phyloP scores from a whole-genome alignment of 768 basidiomycete species.

The Lentinula raphanica region DNA sequence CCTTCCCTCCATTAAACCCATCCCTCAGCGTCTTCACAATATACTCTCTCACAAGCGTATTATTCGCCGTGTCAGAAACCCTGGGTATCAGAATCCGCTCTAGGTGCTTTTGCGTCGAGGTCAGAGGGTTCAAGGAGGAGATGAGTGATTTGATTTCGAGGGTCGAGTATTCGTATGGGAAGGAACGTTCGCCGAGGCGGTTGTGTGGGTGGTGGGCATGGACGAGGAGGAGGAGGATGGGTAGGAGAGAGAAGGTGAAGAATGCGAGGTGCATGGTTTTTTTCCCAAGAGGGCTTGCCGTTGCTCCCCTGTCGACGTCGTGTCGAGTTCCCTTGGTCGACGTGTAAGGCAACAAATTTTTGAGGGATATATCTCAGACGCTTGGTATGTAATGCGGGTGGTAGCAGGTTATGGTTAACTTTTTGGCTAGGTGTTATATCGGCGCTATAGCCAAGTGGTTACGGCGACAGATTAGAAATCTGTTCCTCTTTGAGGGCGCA shows the following conservation, averaged over 20 bases:
- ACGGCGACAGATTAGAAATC: constrained; percentile 62
- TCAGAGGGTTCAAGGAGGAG: constrained; percentile 34
- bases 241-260: neutral
- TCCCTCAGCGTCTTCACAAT: constrained; percentile 65
- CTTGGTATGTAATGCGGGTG: too few species aligned
- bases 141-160: constrained; percentile 21
- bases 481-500: constrained; percentile 68
- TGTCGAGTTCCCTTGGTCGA: too few species aligned
- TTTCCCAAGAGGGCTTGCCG: too few species aligned
- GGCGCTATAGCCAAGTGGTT: constrained; percentile 80
- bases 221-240: too few species aligned
- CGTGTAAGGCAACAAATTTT: too few species aligned
- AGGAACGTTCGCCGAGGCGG: neutral
- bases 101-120: constrained; percentile 49
- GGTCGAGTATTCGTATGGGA: neutral
- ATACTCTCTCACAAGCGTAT: constrained; percentile 77
- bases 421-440: too few species aligned
- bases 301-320: too few species aligned
- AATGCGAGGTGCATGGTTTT: neutral
- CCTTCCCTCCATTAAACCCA: neutral
- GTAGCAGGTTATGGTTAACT: too few species aligned
- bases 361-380: too few species aligned
- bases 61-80: constrained; percentile 59
- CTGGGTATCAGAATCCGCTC: constrained; percentile 62
- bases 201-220: neutral